Percentiles rank a stretch among this genome's conserved stretches.
phyloP scores from a whole-genome alignment of 306 rosid species.

The Pterocarpus santalinus region DNA sequence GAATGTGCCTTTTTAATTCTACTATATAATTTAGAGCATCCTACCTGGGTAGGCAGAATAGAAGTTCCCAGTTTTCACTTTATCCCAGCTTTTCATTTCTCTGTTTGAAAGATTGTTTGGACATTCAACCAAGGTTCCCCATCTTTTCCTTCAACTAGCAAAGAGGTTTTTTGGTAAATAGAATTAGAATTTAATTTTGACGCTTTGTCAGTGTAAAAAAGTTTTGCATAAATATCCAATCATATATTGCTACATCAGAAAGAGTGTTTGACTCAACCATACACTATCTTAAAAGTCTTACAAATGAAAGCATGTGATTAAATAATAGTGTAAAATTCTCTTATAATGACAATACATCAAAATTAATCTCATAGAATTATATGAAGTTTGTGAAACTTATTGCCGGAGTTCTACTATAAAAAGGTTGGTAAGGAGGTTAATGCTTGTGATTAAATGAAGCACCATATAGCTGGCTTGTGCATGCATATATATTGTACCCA shows the following conservation, averaged over 20 bases:
- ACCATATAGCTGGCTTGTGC: slow-evolving; percentile 22
- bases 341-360: no score
- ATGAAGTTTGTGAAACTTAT: slow-evolving; percentile 13
- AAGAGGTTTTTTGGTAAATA: background rate
- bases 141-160: background rate
- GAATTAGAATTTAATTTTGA: no score
- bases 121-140: background rate
- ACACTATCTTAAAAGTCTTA: no score
- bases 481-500: slow-evolving; percentile 4
- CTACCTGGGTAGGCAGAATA: slow-evolving; percentile 28
- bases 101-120: slow-evolving; percentile 11
- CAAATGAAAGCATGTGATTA: no score
- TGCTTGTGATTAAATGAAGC: slow-evolving; percentile 26
- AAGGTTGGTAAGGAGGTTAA: background rate
- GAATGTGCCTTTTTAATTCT: slow-evolving; percentile 29
- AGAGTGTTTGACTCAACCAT: no score
- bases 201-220: no score
- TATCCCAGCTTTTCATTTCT: slow-evolving; percentile 12
- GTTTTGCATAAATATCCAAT: no score
- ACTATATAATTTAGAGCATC: slow-evolving; percentile 6
- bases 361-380: no score
- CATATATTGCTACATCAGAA: no score
- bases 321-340: no score
- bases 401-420: slow-evolving; percentile 7
- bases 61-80: slow-evolving; percentile 8